Base-by-base conservation (phyloP, 306 rosid species). In the Vicia villosa region DNA sequence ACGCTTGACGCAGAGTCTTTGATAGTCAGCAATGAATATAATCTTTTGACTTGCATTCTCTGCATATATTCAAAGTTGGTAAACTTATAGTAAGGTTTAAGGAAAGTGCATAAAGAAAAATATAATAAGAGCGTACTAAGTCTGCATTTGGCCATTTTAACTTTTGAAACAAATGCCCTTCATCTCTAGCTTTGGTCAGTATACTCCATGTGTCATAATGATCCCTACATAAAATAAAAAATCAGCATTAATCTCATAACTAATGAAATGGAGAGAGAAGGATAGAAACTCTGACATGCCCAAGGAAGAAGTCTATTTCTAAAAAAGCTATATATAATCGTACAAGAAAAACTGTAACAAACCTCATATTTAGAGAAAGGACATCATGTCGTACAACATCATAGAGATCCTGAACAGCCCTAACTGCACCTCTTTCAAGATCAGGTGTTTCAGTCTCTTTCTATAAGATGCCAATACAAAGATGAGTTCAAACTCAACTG, bases 341-440 rank as follows among this genome's bases (percentile, higher is more conserved):
- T 20, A 63, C 3, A 46, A 38, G 10, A 21, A 30, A 43, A 64
- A 64, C 51, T 56, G 56, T 22, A 50, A 61, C 88, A 69, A 54
- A 93, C 98, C 97, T 88, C 97, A 86, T 41, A 79, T 94, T 56
- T 26, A 87, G 4, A 41, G 87, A 46, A 72, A 90, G 83, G 40
- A 90, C 72, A 77, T 94, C 98, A 74, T 51, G 51, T 57, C 69
- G 89, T 74, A 94, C 83, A 79, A 90, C 91, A 75, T 90, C 98
- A 30, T 90, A 94, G n/a, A 94, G 85, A 81, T 90, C 98, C 79
- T 87, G 96, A 65, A 87, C 83, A 63, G 96, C 96, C 79, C 91
- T 78, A 51, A 94, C 88, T 20, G 97, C 98, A 66, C 98, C 97
- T 51, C 69, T 81, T 76, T 87, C 86, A 74, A 80, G 75, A 34